Percentiles rank a stretch among this genome's conserved stretches.
Conservation (phyloP, 2,329 filamentous ascomycete genomes). For the Trichocomaceae sp. region DNA sequence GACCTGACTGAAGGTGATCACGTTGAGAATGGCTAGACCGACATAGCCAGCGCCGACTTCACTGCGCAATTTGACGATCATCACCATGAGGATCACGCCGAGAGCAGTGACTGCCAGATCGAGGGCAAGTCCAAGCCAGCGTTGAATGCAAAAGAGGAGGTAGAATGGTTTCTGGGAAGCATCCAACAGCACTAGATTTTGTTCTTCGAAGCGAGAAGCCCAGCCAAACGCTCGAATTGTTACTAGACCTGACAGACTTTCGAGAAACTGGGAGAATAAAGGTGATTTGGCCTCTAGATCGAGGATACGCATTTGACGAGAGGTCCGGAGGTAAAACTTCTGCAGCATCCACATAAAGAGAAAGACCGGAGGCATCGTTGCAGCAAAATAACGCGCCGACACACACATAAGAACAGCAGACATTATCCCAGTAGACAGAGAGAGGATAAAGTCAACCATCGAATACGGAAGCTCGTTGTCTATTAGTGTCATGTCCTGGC, state of each 20-base stretch:
- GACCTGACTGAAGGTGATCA: conserved; percentile 48
- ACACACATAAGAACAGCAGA: conserved; percentile 41
- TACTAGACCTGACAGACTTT: conserved; percentile 49
- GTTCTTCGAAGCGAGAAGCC: conserved; percentile 38
- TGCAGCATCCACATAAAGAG: conserved; percentile 47
- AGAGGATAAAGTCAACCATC: conserved; percentile 32
- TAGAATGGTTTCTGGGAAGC: conserved; percentile 53
- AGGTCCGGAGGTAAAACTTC: conserved; percentile 54
- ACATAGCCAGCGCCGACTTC: conserved; percentile 44
- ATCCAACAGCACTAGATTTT: conserved; percentile 46
- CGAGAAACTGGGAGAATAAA: conserved; percentile 52
- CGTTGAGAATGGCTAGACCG: conserved; percentile 48
- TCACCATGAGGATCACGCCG: conserved; percentile 43
- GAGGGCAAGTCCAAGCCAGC: conserved; percentile 50
- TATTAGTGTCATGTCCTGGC: conserved; percentile 40
- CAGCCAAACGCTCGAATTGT: conserved; percentile 55
- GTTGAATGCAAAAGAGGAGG: conserved; percentile 51
- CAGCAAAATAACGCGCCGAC: conserved; percentile 42
- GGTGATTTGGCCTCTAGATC: conserved; percentile 58
- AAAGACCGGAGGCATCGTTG: conserved; percentile 46
- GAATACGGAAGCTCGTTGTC: conserved; percentile 39
- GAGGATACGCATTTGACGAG: conserved; percentile 53
- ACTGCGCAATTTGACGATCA: conserved; percentile 42
- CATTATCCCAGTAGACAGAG: conserved; percentile 29
- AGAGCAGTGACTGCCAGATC: conserved; percentile 45